phyloP scores from a whole-genome alignment of 129 eudicot genomes.

The Escallonia rubra region DNA sequence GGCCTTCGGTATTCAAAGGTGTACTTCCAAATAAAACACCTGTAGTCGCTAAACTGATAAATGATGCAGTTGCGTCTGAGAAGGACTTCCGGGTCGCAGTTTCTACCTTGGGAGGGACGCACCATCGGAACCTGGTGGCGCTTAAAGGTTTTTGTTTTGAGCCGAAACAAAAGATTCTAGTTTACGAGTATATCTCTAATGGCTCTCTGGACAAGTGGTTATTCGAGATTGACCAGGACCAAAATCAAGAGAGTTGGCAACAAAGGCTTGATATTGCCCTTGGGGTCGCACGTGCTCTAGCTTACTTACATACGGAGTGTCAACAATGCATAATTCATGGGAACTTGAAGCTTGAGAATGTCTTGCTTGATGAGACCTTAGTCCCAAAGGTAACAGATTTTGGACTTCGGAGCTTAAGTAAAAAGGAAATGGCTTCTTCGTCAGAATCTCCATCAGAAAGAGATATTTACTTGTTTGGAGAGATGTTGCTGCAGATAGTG shows the following conservation, averaged over 20 bases:
- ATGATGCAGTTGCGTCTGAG: constrained; percentile 41
- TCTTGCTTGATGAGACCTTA: constrained; percentile 54
- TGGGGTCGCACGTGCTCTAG: constrained; percentile 61
- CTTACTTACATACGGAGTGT: constrained; percentile 68
- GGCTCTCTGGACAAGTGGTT: constrained; percentile 64
- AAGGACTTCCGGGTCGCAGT: constrained; percentile 55
- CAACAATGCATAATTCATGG: constrained; percentile 68
- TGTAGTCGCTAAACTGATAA: constrained; percentile 48
- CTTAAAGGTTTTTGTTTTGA: constrained; percentile 69
- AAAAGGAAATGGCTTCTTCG: constrained; percentile 27
- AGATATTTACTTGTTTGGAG: constrained; percentile 64
- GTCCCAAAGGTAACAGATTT: constrained; percentile 62
- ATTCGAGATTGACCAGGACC: constrained; percentile 16
- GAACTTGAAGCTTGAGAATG: constrained; percentile 60
- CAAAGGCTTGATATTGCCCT: constrained; percentile 53
- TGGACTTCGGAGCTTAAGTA: constrained; percentile 39
- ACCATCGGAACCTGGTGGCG: constrained; percentile 60
- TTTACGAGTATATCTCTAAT: constrained; percentile 48
- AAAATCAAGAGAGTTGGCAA: constrained; percentile 30
- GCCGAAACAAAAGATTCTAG: constrained; percentile 37
- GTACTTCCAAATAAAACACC: constrained; percentile 36
- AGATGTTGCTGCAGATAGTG: constrained; percentile 56
- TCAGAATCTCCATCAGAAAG: constrained; percentile 52
- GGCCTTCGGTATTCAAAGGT: constrained; percentile 61
- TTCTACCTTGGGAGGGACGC: constrained; percentile 60